phyloP scores from a whole-genome alignment of 2,329 filamentous ascomycete species.

The Cladosporium austrohemisphaericum region DNA sequence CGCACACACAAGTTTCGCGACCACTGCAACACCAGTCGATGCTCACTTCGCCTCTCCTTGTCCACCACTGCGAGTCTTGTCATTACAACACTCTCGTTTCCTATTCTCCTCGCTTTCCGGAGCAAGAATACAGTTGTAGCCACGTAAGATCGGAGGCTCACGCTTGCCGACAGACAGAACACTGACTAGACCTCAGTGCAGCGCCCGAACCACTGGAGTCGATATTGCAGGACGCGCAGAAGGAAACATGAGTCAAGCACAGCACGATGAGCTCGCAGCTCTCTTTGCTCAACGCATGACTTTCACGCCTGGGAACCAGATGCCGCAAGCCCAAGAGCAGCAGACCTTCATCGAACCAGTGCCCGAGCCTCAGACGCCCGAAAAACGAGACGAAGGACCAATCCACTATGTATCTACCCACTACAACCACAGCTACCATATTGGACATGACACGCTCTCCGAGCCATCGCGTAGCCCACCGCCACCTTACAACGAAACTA shows the following conservation, averaged over 20 bases:
- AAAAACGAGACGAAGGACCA: conserved; percentile 33
- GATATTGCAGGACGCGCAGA: conserved; percentile 42
- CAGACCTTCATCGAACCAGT: conserved; percentile 3
- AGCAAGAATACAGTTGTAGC: conserved; percentile 41
- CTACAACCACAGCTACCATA: conserved; percentile 70
- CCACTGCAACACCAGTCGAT: background rate
- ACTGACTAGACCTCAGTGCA: conserved; percentile 37
- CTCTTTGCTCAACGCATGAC: conserved; percentile 76
- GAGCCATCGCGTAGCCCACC: conserved; percentile 31
- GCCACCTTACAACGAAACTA: conserved; percentile 28
- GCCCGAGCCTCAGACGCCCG: background rate
- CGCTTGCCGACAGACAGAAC: background rate
- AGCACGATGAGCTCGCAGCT: conserved; percentile 75
- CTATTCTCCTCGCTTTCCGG: conserved; percentile 43
- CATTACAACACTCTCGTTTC: conserved; percentile 35
- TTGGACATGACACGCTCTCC: conserved; percentile 43
- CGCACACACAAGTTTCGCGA: background rate
- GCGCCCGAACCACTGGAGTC: conserved; percentile 40
- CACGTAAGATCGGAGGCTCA: conserved; percentile 39
- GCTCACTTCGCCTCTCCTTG: conserved; percentile 25
- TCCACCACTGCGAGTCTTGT: conserved; percentile 31
- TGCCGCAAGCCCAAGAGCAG: conserved; percentile 5
- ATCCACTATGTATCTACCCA: conserved; percentile 77
- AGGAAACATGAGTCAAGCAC: conserved; percentile 48
- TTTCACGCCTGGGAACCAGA: background rate